phyloP scores from a whole-genome alignment of 768 basidiomycete species.

The Boletus rubroflammeus region DNA sequence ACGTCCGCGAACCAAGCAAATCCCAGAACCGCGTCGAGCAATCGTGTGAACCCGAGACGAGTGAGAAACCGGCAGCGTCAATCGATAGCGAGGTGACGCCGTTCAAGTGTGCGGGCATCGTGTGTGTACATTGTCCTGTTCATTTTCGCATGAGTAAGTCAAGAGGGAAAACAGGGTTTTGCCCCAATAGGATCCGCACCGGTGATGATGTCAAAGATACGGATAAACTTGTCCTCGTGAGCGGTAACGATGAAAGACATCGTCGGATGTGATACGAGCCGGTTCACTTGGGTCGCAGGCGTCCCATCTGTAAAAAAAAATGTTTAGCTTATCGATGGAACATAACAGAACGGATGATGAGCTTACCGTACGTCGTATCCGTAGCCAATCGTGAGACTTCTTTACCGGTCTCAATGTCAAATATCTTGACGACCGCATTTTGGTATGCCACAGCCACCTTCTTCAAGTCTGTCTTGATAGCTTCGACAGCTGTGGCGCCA shows the following conservation, averaged over 20 bases:
- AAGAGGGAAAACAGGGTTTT: not conserved
- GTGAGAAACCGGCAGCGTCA: slow-evolving; percentile 79
- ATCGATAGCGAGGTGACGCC: slow-evolving; percentile 89
- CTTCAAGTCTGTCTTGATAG: slow-evolving; percentile 77
- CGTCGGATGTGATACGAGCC: slow-evolving; percentile 86
- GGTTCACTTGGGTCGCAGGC: slow-evolving; percentile 76
- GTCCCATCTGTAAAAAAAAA: slow-evolving; percentile 54
- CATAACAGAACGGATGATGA: not conserved
- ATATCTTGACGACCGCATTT: slow-evolving; percentile 86
- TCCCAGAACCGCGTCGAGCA: slow-evolving; percentile 97
- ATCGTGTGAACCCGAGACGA: slow-evolving; percentile 90
- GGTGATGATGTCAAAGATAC: slow-evolving; percentile 80
- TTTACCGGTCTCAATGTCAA: slow-evolving; percentile 86
- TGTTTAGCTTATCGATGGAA: slow-evolving; percentile 1
- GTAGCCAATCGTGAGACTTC: slow-evolving; percentile 61
- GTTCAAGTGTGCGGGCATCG: slow-evolving; percentile 88
- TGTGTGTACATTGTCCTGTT: slow-evolving; percentile 80
- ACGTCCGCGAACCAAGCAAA: slow-evolving; percentile 70
- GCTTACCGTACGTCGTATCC: slow-evolving; percentile 56
- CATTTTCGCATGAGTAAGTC: not conserved
- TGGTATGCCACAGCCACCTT: slow-evolving; percentile 89
- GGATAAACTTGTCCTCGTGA: slow-evolving; percentile 91
- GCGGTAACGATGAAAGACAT: slow-evolving; percentile 85
- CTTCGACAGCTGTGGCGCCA: slow-evolving; percentile 81
- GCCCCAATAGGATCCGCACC: slow-evolving; percentile 49